A percentile compares a stretch with the other conserved stretches of the same genome.
phyloP scores from a whole-genome alignment of 2,329 filamentous ascomycete genomes.

The Alternaria longipes region DNA sequence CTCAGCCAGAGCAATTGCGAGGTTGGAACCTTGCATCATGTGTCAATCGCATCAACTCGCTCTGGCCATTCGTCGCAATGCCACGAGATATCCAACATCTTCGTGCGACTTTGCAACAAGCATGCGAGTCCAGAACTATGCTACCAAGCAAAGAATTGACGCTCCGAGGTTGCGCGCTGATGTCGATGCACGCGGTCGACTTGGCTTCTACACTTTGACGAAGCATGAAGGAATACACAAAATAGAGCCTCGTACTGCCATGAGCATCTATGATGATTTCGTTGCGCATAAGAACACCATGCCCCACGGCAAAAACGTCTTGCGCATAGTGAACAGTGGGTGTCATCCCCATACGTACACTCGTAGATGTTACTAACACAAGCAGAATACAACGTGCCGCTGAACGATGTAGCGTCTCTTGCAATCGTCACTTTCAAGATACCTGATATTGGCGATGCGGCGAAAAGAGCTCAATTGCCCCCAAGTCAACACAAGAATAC shows the following conservation, averaged over 20 bases:
- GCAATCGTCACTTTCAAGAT: constrained; percentile 38
- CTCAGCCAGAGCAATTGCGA: constrained; percentile 15
- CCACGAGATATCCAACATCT: not conserved
- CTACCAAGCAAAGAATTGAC: constrained; percentile 26
- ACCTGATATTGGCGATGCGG: constrained; percentile 34
- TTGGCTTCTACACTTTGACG: constrained; percentile 31
- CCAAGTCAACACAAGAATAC: constrained; percentile 36
- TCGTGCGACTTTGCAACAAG: not conserved
- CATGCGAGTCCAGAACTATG: constrained; percentile 23
- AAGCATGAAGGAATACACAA: constrained; percentile 27
- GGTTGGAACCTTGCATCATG: constrained; percentile 25
- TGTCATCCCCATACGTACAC: not conserved
- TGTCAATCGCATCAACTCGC: constrained; percentile 30
- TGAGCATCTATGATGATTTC: constrained; percentile 40
- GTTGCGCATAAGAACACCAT: constrained; percentile 28
- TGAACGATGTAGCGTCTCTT: constrained; percentile 38
- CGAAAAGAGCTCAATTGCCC: constrained; percentile 30
- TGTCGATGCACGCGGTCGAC: constrained; percentile 32
- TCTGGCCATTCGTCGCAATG: constrained; percentile 13
- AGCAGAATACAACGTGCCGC: constrained; percentile 35
- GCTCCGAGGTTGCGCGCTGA: constrained; percentile 28
- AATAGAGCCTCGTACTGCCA: constrained; percentile 27
- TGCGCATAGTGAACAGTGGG: constrained; percentile 34
- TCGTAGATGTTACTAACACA: constrained; percentile 13
- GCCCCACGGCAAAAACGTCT: constrained; percentile 29